phyloP scores from a whole-genome alignment of 2,329 filamentous ascomycete species.

The Chaetomium sp. region DNA sequence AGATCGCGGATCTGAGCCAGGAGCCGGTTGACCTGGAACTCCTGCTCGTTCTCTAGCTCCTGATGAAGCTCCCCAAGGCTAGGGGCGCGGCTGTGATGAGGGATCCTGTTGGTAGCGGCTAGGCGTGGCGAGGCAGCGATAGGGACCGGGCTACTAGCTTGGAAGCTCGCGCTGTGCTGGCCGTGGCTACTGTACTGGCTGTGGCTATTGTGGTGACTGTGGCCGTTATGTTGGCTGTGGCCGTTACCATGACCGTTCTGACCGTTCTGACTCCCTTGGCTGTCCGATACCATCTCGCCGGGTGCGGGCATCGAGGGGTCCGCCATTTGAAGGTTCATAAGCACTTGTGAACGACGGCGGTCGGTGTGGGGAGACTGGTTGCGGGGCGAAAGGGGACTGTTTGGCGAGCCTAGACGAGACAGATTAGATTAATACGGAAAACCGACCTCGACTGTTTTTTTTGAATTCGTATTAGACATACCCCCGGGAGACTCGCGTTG shows the following conservation, averaged over 20 bases:
- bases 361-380: slow-evolving; percentile 42
- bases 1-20: slow-evolving; percentile 71
- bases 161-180: slow-evolving; percentile 23
- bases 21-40: slow-evolving; percentile 72
- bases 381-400: slow-evolving; percentile 40
- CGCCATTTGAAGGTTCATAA: slow-evolving; percentile 69
- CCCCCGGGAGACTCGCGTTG: slow-evolving; percentile 55
- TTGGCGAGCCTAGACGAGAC: slow-evolving; percentile 40
- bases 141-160: slow-evolving; percentile 39
- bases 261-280: neutral
- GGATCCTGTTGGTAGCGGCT: slow-evolving; percentile 40
- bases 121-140: slow-evolving; percentile 37
- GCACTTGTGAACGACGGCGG: slow-evolving; percentile 60
- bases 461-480: slow-evolving; percentile 26
- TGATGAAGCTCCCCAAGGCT: slow-evolving; percentile 73
- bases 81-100: slow-evolving; percentile 59
- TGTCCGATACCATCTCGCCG: slow-evolving; percentile 57
- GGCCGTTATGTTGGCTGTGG: too few relatives aligned
- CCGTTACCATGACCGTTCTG: too few relatives aligned
- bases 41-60: slow-evolving; percentile 72
- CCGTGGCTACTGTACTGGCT: too few relatives aligned
- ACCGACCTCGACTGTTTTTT: too few relatives aligned
- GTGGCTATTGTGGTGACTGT: too few relatives aligned
- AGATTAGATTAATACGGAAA: too few relatives aligned
- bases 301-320: slow-evolving; percentile 61